A percentile compares a stretch with the other conserved stretches of the same genome.
These are phyloP conservation scores for Vitis cinerea DNA, from an alignment of 164 flowering plant species.

Conservation along the genomic window DNA sequence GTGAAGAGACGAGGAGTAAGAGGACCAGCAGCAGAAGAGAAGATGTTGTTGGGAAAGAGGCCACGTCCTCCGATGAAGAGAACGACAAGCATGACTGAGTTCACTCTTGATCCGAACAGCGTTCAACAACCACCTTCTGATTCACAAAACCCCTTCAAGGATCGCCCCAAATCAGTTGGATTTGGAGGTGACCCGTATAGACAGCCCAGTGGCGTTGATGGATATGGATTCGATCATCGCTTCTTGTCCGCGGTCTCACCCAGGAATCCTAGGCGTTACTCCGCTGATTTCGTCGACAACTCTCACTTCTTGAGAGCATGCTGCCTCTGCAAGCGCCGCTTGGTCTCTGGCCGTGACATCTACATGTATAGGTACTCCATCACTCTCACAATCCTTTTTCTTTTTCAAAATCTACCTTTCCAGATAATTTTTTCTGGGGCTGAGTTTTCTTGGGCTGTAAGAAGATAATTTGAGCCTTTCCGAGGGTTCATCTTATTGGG, in stretches of 20 bases:
- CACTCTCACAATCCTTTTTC: background rate
- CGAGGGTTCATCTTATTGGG: background rate
- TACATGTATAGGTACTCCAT: constrained; percentile 69
- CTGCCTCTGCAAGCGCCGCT: constrained; percentile 63
- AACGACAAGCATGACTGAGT: constrained; percentile 69
- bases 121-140: constrained; percentile 11
- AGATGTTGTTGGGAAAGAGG: constrained; percentile 67
- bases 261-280: constrained; percentile 29
- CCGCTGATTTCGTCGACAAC: constrained; percentile 38
- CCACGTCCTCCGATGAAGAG: constrained; percentile 57
- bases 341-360: constrained; percentile 62
- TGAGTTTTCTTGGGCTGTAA: too few relatives aligned
- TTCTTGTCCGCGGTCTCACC: constrained; percentile 28
- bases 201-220: constrained; percentile 3
- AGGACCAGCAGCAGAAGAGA: background rate
- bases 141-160: constrained; percentile 10
- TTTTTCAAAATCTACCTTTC: background rate
- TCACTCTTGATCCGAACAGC: constrained; percentile 44
- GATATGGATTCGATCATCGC: constrained; percentile 21
- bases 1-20: too few relatives aligned
- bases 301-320: constrained; percentile 55
- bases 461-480: background rate
- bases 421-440: background rate
- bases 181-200: background rate
- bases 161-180: constrained; percentile 3